Base-by-base conservation (phyloP, 108 stramenopile species). In the Stephanodiscus minutulus region DNA sequence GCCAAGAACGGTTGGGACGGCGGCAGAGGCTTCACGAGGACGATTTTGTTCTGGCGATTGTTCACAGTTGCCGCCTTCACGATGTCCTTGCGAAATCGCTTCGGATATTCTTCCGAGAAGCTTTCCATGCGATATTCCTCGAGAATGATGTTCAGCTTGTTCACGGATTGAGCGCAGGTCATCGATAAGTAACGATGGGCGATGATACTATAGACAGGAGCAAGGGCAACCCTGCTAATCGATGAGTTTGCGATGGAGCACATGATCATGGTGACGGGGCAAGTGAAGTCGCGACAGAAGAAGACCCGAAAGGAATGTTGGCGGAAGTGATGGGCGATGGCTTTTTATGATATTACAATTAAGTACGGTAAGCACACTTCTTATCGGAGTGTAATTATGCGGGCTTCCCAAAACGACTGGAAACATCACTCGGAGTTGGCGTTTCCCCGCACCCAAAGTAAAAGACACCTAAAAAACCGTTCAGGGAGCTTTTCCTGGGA, bases 51-150 rank as follows among this genome's bases (percentile, higher is more conserved):
- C 39, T 39, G 39, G 8, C 39, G 39, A 39, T 39, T 39, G 15
- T 44, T 15, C 0, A 80, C 73, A 31, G 74, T 76, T 68, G 86
- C 86, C 13, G 84, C 86, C 5, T 64, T 52, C 44, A 87, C 64
- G 13, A 87, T 60, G 35, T 87, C 86, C 70, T 87, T 85, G 27
- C 76, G 82, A 72, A 87, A 53, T 27, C 52, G 52, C 25, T 13
- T 53, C 0, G 52, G 52, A 4, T 25, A 53, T 27, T 53, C 52
- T 53, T 53, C 22, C 25, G 52, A 25, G 20, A 25, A 53, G 20
- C 43, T 44, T 53, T 53, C 52, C 22, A 22, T 12, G 20, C 52
- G 52, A 53, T 53, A 53, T 25, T 53, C 52, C 11, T 53, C 52
- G 24, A 53, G 52, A 22, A 53, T 53, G 52, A 12, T 24, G 52